Conservation (phyloP, 176 grass and related monocot genomes). For the Lolium multiflorum region DNA sequence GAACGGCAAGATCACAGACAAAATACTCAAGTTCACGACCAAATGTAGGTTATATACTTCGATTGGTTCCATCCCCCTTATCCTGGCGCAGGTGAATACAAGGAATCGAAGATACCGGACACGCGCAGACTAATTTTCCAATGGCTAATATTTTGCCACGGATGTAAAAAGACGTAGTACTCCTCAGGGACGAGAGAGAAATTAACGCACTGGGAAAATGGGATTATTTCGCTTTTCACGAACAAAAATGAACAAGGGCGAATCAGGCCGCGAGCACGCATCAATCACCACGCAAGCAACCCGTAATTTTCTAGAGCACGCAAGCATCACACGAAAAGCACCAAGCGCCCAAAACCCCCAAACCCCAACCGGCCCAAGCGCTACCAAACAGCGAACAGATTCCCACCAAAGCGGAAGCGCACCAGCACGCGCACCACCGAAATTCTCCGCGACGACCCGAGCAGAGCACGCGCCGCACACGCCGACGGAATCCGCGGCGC, state of each 20-base stretch:
- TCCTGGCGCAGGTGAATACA: too few species aligned
- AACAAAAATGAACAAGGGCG: not conserved
- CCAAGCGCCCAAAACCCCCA: not conserved
- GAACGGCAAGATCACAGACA: not conserved
- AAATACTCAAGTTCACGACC: not conserved
- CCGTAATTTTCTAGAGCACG: not conserved
- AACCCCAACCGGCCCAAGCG: not conserved
- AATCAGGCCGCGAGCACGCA: not conserved
- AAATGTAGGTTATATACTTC: not conserved
- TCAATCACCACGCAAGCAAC: not conserved
- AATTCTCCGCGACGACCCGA: not conserved
- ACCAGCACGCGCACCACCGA: not conserved
- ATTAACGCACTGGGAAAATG: not conserved
- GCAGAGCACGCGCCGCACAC: not conserved
- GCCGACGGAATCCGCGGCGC: slow-evolving; percentile 1
- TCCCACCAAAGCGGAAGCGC: not conserved
- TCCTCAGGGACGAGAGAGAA: not conserved
- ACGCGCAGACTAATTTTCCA: not conserved
- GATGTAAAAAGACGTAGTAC: not conserved
- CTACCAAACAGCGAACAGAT: not conserved
- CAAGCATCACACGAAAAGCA: not conserved
- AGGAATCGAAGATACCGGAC: not conserved
- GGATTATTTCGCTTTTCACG: not conserved
- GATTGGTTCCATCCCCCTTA: not conserved
- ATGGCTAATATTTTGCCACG: not conserved